A percentile compares a stretch with the other conserved stretches of the same genome.
Evolutionary conservation across 768 basidiomycete genomes (phyloP).

Genomic region (Podaxis rugospora): DNA sequence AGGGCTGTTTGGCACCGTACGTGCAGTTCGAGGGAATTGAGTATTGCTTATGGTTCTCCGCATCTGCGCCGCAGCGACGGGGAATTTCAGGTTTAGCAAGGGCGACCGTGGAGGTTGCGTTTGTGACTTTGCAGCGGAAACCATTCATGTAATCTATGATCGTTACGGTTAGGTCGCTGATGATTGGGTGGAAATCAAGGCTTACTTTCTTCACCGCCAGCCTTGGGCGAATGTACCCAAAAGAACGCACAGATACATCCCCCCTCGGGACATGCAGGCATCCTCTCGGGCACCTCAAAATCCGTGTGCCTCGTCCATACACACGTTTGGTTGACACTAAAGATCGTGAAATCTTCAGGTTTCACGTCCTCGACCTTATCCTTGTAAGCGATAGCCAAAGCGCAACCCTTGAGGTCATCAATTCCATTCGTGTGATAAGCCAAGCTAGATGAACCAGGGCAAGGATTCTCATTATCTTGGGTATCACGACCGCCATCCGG

Average conservation of each 20-base stretch:
- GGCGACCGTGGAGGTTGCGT: slow-evolving; percentile 44
- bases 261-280: slow-evolving; percentile 65
- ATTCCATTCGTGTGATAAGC: slow-evolving; percentile 55
- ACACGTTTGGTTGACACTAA: slow-evolving; percentile 72
- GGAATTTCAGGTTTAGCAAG: slow-evolving; percentile 55
- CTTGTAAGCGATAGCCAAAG: slow-evolving; percentile 76
- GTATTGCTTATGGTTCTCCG: slow-evolving; percentile 34
- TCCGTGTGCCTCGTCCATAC: slow-evolving; percentile 69
- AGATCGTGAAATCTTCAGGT: slow-evolving; percentile 68
- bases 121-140: slow-evolving; percentile 62
- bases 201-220: slow-evolving; percentile 63
- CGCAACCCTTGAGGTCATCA: slow-evolving; percentile 57
- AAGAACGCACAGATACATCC: slow-evolving; percentile 71
- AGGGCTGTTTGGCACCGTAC: slow-evolving; percentile 64
- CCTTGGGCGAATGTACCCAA: slow-evolving; percentile 65
- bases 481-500: slow-evolving; percentile 51
- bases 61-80: slow-evolving; percentile 64
- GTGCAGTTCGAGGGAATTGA: slow-evolving; percentile 61
- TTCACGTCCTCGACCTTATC: slow-evolving; percentile 49
- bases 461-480: slow-evolving; percentile 42
- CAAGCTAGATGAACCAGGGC: slow-evolving; percentile 38
- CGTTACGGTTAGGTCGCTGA: not conserved
- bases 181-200: not conserved
- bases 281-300: slow-evolving; percentile 59
- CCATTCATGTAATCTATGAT: slow-evolving; percentile 66